These are phyloP conservation scores for Stenogyne calaminthoides DNA, from an alignment of 305 asterid genomes.

Conservation along the genomic window DNA sequence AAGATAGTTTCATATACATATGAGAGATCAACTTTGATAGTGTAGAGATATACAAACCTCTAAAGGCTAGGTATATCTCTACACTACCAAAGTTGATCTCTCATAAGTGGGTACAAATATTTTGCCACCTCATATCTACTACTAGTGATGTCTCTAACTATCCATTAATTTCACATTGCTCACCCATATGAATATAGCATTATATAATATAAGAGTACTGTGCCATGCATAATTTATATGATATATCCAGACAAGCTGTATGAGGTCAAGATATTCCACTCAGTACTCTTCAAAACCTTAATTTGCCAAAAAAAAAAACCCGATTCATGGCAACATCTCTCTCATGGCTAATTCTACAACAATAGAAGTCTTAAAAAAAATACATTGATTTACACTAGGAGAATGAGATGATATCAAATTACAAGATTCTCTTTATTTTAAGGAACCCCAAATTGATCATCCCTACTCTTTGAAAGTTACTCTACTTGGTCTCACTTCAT, in stretches of 20 bases:
- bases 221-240: not conserved
- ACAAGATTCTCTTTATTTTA: not conserved
- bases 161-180: too few species aligned
- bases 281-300: not conserved
- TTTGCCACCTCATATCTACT: too few species aligned
- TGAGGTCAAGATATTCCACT: not conserved
- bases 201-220: not conserved
- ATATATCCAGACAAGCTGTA: not conserved
- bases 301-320: not conserved
- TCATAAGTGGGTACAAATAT: too few species aligned
- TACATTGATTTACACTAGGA: not conserved
- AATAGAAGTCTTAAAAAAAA: not conserved
- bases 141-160: too few species aligned
- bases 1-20: too few species aligned
- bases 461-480: slow-evolving; percentile 17
- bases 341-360: slow-evolving; percentile 3
- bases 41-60: too few species aligned
- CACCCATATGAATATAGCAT: not conserved
- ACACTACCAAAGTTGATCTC: too few species aligned
- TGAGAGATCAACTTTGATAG: too few species aligned
- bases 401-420: not conserved
- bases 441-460: not conserved
- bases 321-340: not conserved
- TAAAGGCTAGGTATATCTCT: too few species aligned
- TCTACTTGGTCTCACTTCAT: slow-evolving; percentile 31